Conservation (phyloP, 2,329 filamentous ascomycete species). For the Claviceps pazoutovae region DNA sequence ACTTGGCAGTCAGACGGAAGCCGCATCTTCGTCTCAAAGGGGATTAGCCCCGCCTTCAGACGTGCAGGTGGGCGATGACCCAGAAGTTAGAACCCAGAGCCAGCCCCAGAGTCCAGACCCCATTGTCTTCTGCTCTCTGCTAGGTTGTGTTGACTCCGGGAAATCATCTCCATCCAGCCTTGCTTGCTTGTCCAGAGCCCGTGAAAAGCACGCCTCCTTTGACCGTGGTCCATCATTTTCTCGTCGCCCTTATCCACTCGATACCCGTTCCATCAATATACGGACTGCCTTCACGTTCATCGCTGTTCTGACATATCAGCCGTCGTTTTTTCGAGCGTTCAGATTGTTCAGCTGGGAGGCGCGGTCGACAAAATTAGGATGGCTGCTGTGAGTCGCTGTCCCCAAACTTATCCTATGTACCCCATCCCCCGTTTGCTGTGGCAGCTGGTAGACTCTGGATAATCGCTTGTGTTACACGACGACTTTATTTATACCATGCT, state of each 20-base stretch:
- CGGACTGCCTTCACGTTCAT: conserved; percentile 9
- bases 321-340: conserved; percentile 2
- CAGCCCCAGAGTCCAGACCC: background rate
- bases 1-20: no score
- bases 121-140: conserved; percentile 9
- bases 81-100: background rate
- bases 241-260: conserved; percentile 16
- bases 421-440: conserved; percentile 3
- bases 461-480: background rate
- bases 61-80: background rate
- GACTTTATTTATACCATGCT: background rate
- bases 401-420: conserved; percentile 2
- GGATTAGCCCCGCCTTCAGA: background rate
- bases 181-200: conserved; percentile 15
- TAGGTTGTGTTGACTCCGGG: conserved; percentile 1
- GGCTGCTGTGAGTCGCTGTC: conserved; percentile 26
- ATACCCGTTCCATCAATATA: conserved; percentile 17
- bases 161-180: conserved; percentile 22
- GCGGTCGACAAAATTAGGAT: conserved; percentile 23
- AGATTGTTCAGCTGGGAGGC: conserved; percentile 7
- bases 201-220: conserved; percentile 19
- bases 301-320: background rate
- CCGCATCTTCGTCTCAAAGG: no score
- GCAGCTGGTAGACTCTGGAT: conserved; percentile 5
- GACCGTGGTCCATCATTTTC: conserved; percentile 15